Evolutionary conservation across 1,284 basidiomycete genomes (phyloP), one percentile per base, ranked within the genome.

Genomic region (Somion occarium): DNA sequence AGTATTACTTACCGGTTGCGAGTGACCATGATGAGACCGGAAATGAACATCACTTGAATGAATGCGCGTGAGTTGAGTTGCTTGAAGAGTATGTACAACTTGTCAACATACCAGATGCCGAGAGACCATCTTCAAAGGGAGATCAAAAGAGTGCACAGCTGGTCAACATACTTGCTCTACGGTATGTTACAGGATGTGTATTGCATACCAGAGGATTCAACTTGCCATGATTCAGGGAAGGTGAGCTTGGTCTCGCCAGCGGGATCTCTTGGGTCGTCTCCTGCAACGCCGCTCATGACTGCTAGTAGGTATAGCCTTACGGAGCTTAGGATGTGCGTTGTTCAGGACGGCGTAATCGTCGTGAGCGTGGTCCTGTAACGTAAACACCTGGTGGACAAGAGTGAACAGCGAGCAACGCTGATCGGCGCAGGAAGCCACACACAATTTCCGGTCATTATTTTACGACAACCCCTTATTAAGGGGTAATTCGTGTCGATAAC

Each of bases 21-120:
- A 41, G 87, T 85, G 39, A 90, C 79, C 78, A 90, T 84, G 53
- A 89, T 85, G 46, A 86, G 69, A 48, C 86, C 86, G 13, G 85
- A 82, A 20, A 88, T 68, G 60, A 90, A 81, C 85, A 90, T 86
- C 42, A 64, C 65, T 67, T 39, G 18, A 7, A 18, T 20, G 24
- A 38, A 13, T 11, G 13, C 12, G 11, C n/a, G n/a, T n/a, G n/a
- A n/a, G n/a, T 30, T 25, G 2, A 26, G n/a, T 37, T 11, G 9
- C 9, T n/a, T 9, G 9, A 9, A 11, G 34, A 9, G 34, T 37
- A 9, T 37, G 34, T 18, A 22, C 9, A 41, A 37, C 5, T 7
- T 5, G 22, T 0, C 9, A 5, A 46, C 61, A 20, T 53, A 64
- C 82, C 80, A 38, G 80, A 75, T 1, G 83, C 77, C 18, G 73